These are phyloP conservation scores for Phalaenopsis equestris DNA, from an alignment of 106 monocot species.

Conservation along the genomic window DNA sequence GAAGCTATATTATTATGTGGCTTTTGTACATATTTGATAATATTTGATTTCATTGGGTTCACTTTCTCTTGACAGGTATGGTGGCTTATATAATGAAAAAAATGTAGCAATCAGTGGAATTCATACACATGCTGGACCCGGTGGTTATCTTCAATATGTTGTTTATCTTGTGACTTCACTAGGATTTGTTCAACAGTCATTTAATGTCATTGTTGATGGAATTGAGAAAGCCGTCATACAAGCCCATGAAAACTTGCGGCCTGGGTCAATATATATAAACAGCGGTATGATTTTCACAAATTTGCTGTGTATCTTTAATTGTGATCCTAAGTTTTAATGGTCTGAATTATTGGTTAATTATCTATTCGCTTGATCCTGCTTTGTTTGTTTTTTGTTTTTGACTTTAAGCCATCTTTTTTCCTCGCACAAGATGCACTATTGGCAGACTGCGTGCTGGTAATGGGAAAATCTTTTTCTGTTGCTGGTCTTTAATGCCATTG, in stretches of 20 bases:
- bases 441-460: not conserved
- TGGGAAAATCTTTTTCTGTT: not conserved
- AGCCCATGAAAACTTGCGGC: slow-evolving; percentile 85
- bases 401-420: not conserved
- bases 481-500: not conserved
- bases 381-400: not conserved
- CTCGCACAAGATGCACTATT: not conserved
- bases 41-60: not conserved
- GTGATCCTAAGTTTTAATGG: not conserved
- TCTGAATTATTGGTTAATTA: not conserved
- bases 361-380: not conserved
- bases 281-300: slow-evolving; percentile 36
- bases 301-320: not conserved
- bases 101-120: slow-evolving; percentile 95
- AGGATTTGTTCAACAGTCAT: slow-evolving; percentile 89
- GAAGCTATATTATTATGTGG: not conserved
- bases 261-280: slow-evolving; percentile 70
- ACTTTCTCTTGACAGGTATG: slow-evolving; percentile 49
- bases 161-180: slow-evolving; percentile 84
- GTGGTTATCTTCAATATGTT: slow-evolving; percentile 95
- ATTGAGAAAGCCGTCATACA: slow-evolving; percentile 80
- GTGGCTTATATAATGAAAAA: slow-evolving; percentile 55
- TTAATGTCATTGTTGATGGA: slow-evolving; percentile 83
- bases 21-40: not conserved
- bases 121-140: slow-evolving; percentile 93